Percentiles rank a stretch among this genome's conserved stretches.
phyloP scores from a whole-genome alignment of 2,329 filamentous ascomycete genomes.

The Aureobasidium sp. region DNA sequence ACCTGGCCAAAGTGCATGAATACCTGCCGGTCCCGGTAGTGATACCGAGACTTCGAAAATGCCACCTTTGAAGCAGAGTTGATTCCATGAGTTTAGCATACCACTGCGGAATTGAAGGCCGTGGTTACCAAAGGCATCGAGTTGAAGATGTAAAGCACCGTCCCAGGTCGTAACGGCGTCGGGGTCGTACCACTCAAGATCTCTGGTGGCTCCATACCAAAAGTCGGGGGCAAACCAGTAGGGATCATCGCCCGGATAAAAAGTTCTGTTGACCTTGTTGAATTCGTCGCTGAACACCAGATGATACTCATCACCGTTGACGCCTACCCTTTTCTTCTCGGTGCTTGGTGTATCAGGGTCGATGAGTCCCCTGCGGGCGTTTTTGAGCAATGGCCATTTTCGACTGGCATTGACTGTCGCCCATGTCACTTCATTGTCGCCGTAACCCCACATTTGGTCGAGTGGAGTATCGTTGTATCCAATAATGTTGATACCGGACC shows the following conservation, averaged over 20 bases:
- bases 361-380: conserved; percentile 43
- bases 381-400: conserved; percentile 42
- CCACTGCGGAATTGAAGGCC: conserved; percentile 42
- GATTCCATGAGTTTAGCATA: conserved; percentile 49
- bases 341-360: conserved; percentile 46
- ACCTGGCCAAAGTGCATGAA: conserved; percentile 47
- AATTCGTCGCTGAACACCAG: conserved; percentile 54
- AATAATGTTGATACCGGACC: conserved; percentile 34
- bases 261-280: conserved; percentile 46
- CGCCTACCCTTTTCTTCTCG: conserved; percentile 40
- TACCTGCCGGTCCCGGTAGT: conserved; percentile 44
- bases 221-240: conserved; percentile 48
- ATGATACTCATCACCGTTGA: conserved; percentile 40
- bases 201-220: conserved; percentile 49
- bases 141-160: conserved; percentile 40
- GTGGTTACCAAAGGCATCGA: conserved; percentile 43
- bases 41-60: conserved; percentile 48
- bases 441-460: conserved; percentile 32
- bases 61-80: conserved; percentile 49
- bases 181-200: conserved; percentile 47
- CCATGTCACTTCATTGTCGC: conserved; percentile 30
- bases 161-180: conserved; percentile 46
- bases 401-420: conserved; percentile 40
- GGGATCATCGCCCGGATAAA: conserved; percentile 52
- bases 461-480: conserved; percentile 34